These are phyloP conservation scores for Cytospora paraplurivora DNA, from an alignment of 2,329 filamentous ascomycete species.

Conservation along the genomic window DNA sequence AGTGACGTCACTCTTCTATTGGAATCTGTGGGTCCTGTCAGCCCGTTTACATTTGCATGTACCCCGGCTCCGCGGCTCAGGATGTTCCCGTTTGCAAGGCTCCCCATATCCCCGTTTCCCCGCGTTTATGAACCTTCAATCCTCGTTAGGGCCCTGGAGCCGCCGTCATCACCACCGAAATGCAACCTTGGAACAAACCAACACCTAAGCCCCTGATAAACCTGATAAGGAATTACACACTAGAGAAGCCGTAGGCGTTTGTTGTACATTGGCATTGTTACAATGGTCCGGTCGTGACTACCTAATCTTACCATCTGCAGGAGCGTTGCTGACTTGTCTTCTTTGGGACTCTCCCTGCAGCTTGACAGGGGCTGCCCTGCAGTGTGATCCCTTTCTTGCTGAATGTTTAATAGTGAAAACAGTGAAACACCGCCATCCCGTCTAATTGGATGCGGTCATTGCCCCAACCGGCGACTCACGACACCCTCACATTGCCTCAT, in stretches of 20 bases:
- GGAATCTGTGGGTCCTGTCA: too few relatives aligned
- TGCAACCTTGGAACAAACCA: not conserved
- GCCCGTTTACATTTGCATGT: too few relatives aligned
- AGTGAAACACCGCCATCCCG: slow-evolving; percentile 1
- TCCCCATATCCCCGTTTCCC: not conserved
- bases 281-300: not conserved
- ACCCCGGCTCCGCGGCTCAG: too few relatives aligned
- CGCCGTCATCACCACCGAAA: not conserved
- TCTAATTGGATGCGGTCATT: slow-evolving; percentile 18
- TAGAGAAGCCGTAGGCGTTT: too few relatives aligned
- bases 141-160: too few relatives aligned
- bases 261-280: too few relatives aligned
- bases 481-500: slow-evolving; percentile 28
- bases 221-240: too few relatives aligned
- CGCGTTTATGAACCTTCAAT: not conserved
- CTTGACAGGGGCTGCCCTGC: slow-evolving; percentile 24
- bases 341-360: slow-evolving; percentile 1
- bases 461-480: slow-evolving; percentile 25
- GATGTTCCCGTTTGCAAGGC: not conserved
- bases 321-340: not conserved
- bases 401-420: too few relatives aligned
- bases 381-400: not conserved
- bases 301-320: not conserved
- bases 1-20: too few relatives aligned
- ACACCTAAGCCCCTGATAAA: too few relatives aligned